Conservation (phyloP, 805 yeast species). For the Hemisphaericaspora nanyangensis region DNA sequence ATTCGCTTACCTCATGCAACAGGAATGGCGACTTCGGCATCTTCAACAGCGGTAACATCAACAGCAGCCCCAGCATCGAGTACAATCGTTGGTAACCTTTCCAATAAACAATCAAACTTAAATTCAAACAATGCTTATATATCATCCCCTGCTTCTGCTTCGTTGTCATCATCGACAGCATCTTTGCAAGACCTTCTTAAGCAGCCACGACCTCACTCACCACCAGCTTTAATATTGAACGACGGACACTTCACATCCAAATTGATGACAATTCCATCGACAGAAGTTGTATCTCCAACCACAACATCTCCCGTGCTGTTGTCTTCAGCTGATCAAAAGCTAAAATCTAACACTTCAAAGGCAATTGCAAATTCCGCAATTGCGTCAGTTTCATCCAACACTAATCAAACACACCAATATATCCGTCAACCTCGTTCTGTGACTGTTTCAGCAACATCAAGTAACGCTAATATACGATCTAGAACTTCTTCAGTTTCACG, state of each 20-base stretch:
- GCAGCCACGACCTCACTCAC: constrained; percentile 5
- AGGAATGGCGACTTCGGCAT: constrained; percentile 1
- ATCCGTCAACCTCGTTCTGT: constrained; percentile 1
- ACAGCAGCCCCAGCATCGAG: neutral
- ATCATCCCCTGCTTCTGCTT: neutral
- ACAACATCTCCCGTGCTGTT: constrained; percentile 8
- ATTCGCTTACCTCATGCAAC: too few relatives aligned
- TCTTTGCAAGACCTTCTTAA: constrained; percentile 6
- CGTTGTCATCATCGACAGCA: neutral
- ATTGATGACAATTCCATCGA: constrained; percentile 5
- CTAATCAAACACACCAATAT: neutral
- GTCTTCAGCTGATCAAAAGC: constrained; percentile 6
- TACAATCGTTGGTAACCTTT: neutral
- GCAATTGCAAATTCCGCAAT: neutral
- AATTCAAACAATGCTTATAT: constrained; percentile 1
- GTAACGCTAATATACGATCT: neutral
- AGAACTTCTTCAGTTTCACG: neutral
- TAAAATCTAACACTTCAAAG: neutral
- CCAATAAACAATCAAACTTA: neutral
- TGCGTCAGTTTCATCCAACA: neutral
- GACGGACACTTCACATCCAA: constrained; percentile 4
- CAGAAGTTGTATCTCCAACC: constrained; percentile 2
- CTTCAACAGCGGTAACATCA: constrained; percentile 1
- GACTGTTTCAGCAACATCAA: neutral
- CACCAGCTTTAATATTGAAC: neutral